phyloP scores from a whole-genome alignment of 2,329 filamentous ascomycete genomes.

The Chaetomiaceae sp. region DNA sequence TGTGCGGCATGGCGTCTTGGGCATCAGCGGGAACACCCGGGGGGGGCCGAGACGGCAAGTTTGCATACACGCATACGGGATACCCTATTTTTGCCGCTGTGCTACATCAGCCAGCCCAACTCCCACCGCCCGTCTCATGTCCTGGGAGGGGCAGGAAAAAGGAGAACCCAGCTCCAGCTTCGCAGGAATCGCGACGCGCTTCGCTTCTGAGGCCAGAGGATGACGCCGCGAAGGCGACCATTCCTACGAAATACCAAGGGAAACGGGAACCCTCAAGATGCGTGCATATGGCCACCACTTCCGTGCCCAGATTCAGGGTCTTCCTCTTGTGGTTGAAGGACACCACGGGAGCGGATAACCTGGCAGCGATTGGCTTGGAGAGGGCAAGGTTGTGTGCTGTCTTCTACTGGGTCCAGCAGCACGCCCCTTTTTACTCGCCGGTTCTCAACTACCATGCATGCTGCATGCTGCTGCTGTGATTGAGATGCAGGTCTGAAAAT shows the following conservation, averaged over 20 bases:
- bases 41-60: neutral
- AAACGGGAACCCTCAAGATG: neutral
- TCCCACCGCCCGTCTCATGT: no score
- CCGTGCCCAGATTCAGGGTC: no score
- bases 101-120: neutral
- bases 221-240: neutral
- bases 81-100: conserved; percentile 8
- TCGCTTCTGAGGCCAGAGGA: neutral
- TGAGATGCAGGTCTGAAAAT: neutral
- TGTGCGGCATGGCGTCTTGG: neutral
- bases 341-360: neutral
- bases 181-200: neutral
- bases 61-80: neutral
- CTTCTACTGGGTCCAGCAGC: neutral
- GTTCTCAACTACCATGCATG: neutral
- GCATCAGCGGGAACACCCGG: neutral
- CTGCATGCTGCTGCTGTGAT: neutral
- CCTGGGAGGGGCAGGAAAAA: neutral
- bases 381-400: neutral
- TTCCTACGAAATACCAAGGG: no score
- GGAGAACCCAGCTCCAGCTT: neutral
- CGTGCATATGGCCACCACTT: no score
- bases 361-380: neutral
- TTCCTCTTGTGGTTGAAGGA: no score
- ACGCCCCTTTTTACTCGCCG: neutral